Evolutionary conservation across 1,284 basidiomycete species (phyloP), one percentile per base, ranked within the genome.

Genomic region (Sporisorium exsertum): DNA sequence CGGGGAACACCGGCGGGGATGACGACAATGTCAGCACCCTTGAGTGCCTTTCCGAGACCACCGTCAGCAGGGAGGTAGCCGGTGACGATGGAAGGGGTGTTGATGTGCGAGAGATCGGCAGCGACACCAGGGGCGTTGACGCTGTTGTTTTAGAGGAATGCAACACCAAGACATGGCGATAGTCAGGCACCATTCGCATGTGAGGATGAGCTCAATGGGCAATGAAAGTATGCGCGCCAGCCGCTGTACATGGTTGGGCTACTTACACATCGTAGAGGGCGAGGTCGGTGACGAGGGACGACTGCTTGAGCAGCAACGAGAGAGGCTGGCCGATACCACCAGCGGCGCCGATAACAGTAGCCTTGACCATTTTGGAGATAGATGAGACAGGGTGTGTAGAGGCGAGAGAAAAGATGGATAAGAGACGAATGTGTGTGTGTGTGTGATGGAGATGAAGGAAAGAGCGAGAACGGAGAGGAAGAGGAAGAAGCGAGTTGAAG

Each of bases 1-100:
- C 97, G 90, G 70, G 97, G 96, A 12, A 98, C 92, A 87, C 97
- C 96, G 81, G 96, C 97, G 70, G 97, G 97, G 86, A 99, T 97
- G 80, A 99, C 90, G 82, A 99, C 91, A 76, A 98, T 85, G 79
- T 97, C 91, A 50, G 94, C 94, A 68, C 92, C 94, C 63, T 89
- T 90, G 83, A 99, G 89, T 46, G 91, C 90, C 86, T 92, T 92
- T 87, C 91, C 90, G 74, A 98, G 89, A 62, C 94, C 94, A 80
- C 92, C 91, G 49, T 84, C 73, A 80, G 94, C 83, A 65, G 87
- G 87, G 40, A 85, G 80, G 81, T 86, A 86, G 65, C 87, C 87
- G 9, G 67, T 72, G 42, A 85, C 83, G 52, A 84, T 77, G 24
- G 86, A 82, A 26, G 86, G 82, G 9, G 87, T 87, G 87, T 89